A percentile compares a stretch with the other conserved stretches of the same genome.
These are phyloP conservation scores for Termitomyces bulborhizus DNA, from an alignment of 768 basidiomycete genomes.

Conservation along the genomic window DNA sequence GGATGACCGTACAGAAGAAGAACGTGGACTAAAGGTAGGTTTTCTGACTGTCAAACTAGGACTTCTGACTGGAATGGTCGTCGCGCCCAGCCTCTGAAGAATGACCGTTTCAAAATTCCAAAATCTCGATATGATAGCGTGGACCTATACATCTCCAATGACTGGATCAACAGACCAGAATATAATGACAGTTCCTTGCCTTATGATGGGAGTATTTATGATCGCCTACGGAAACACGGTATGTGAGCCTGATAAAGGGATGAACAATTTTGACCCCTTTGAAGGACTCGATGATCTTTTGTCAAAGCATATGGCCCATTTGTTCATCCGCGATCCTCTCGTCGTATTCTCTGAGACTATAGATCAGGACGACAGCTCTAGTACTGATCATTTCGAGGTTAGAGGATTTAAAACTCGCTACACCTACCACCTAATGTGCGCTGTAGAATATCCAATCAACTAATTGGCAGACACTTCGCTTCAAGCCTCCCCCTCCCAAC, in stretches of 20 bases:
- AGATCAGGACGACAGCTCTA: constrained; percentile 81
- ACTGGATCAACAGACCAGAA: constrained; percentile 83
- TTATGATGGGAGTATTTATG: constrained; percentile 67
- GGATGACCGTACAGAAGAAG: constrained; percentile 94
- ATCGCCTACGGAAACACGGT: constrained; percentile 77
- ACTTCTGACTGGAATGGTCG: constrained; percentile 1
- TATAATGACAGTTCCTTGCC: constrained; percentile 89
- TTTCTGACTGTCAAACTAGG: background rate
- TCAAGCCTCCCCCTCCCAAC: constrained; percentile 95
- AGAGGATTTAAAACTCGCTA: constrained; percentile 4
- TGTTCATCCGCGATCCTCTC: constrained; percentile 96
- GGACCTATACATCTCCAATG: constrained; percentile 84
- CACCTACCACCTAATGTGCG: background rate
- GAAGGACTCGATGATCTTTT: constrained; percentile 82
- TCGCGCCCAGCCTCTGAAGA: constrained; percentile 59
- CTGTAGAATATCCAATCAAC: constrained; percentile 95
- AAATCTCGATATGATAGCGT: constrained; percentile 98
- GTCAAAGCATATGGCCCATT: constrained; percentile 87
- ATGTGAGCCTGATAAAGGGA: constrained; percentile 12
- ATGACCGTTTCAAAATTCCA: constrained; percentile 74
- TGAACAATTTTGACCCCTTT: background rate
- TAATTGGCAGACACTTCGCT: constrained; percentile 98
- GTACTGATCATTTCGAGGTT: constrained; percentile 96
- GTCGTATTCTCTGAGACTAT: constrained; percentile 94
- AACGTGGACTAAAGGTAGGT: constrained; percentile 77